A percentile compares a stretch with the other conserved stretches of the same genome.
Conservation (phyloP, 331 rosid genomes). For the Quercus lobata region DNA sequence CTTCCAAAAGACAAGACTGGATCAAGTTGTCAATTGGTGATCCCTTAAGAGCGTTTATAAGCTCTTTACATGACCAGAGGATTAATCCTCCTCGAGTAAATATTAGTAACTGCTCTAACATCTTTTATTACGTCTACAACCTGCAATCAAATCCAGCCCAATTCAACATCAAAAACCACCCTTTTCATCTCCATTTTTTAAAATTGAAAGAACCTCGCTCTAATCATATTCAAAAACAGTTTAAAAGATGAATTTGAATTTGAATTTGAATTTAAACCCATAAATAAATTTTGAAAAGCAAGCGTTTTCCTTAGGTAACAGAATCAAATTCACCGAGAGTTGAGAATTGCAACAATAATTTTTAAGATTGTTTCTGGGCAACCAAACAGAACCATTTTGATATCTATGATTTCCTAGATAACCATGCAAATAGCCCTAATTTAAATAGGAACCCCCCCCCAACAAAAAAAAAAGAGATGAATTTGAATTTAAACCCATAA, state of each 20-base stretch:
- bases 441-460: too few species aligned
- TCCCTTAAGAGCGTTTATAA: slow-evolving; percentile 82
- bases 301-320: too few species aligned
- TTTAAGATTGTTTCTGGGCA: too few species aligned
- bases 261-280: background rate
- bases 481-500: background rate
- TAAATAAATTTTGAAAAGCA: background rate
- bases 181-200: too few species aligned
- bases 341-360: too few species aligned
- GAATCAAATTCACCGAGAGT: too few species aligned
- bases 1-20: slow-evolving; percentile 94
- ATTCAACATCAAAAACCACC: background rate
- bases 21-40: slow-evolving; percentile 94
- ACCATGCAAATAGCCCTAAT: too few species aligned
- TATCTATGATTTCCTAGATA: too few species aligned
- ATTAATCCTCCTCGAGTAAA: slow-evolving; percentile 94
- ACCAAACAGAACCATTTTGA: too few species aligned
- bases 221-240: too few species aligned
- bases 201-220: too few species aligned
- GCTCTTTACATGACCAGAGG: slow-evolving; percentile 89
- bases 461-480: background rate
- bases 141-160: slow-evolving; percentile 17
- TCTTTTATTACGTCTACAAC: slow-evolving; percentile 31
- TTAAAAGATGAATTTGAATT: too few species aligned
- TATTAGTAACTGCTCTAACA: slow-evolving; percentile 91